Evolutionary conservation across 78 protist species (phyloP), one percentile per base, ranked within the genome.

Genomic region (Anaeramoeba flamelloides): DNA sequence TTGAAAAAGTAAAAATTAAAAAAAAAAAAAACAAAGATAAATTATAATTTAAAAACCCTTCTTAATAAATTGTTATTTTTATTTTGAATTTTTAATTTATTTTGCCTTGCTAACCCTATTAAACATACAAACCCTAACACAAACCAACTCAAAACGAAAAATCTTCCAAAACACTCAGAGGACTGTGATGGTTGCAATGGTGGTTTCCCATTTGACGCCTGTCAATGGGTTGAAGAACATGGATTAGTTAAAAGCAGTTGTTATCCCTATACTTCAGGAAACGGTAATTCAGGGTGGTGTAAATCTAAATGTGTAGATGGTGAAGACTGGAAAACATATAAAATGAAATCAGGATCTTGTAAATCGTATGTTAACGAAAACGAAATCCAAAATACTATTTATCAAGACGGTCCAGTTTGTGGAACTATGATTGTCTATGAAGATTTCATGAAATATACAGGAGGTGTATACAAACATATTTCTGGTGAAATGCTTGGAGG

Each of bases 361-460:
- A 17, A 17, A 40, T 76, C 17, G 32, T 8, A 76, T 26, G 17
- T 17, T 22, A 37, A 22, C 78, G 39, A 76, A 76, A 65, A 65
- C n/a, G 77, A 39, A 22, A 76, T 76, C 78, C 32, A 36, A 3
- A 78, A 8, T 53, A 33, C 33, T 36, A 3, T 76, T 80, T n/a
- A 33, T 32, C 32, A 3, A 12, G 3, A 83, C 76, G 87, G 87
- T 8, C 82, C 87, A 26, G 82, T 69, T 39, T 40, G 41, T 30
- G 84, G 64, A 1, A 77, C 87, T 77, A 80, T 85, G 69, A 78
- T 78, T 74, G 82, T 85, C 4, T 85, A 85, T 77, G 32, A 36
- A 26, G 87, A 85, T 81, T 85, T 85, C 81, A 74, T 38, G 38
- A 81, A 77, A 31, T 85, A 85, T 75, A 74, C 79, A 80, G 38